Conservation (phyloP, 139 green algal genomes). For the Marvania coccoides region DNA sequence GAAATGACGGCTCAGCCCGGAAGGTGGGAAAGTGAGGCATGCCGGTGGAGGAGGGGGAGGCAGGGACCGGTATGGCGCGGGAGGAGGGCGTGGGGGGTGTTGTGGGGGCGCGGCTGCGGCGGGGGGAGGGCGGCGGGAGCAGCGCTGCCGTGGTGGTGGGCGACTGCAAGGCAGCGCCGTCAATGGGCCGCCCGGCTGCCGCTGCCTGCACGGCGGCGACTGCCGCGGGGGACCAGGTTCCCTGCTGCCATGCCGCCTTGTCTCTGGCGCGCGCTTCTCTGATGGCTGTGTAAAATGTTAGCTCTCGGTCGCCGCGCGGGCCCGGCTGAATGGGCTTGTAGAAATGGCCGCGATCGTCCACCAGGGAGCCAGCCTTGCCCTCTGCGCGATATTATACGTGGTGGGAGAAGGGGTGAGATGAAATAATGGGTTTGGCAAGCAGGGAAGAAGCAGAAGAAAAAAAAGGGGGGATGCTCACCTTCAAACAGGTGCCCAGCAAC, state of each 20-base stretch:
- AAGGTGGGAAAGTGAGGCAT: background rate
- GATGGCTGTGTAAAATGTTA: conserved; percentile 39
- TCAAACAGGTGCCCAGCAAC: conserved; percentile 55
- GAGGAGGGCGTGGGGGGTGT: too few species aligned
- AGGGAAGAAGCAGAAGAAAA: background rate
- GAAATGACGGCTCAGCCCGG: background rate
- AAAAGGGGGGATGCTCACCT: conserved; percentile 11
- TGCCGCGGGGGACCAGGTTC: background rate
- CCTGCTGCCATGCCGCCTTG: background rate
- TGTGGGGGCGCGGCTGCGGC: too few species aligned
- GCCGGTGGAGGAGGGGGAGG: background rate
- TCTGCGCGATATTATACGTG: conserved; percentile 27
- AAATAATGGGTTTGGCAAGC: too few species aligned
- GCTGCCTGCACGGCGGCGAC: background rate
- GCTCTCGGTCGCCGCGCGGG: conserved; percentile 42
- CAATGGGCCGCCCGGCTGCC: background rate
- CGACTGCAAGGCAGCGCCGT: background rate
- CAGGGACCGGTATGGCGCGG: too few species aligned
- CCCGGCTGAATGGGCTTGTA: conserved; percentile 62
- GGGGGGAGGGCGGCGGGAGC: too few species aligned
- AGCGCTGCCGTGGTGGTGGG: too few species aligned
- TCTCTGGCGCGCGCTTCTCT: conserved; percentile 3
- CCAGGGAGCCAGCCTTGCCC: conserved; percentile 48
- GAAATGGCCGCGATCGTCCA: conserved; percentile 57
- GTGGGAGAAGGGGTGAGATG: background rate